Base-by-base conservation (phyloP, 768 basidiomycete species). In the Tubosaeta brunneosetosa region DNA sequence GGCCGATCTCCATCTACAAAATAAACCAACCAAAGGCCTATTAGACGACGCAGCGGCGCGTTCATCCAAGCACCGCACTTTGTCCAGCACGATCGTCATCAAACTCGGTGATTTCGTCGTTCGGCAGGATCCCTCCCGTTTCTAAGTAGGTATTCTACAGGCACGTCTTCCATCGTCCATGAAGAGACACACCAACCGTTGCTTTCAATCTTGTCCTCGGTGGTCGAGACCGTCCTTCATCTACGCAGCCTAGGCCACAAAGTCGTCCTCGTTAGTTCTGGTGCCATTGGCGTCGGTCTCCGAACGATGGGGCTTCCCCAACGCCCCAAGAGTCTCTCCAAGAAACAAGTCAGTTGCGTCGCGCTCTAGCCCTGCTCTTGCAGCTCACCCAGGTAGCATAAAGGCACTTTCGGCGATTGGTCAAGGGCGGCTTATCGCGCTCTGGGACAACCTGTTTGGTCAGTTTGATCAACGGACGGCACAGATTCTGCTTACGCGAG, bases 331-430 rank as follows among this genome's bases (percentile, higher is more conserved):
- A 86, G 79, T 55, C 71, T 99, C 19, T 85, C 88, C 2, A 91
- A 91, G 47, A 97, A 94, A 72, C 94, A 98, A 81, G 93, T 88
- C 61, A 57, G 82, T 70, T 27, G n/a, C 19, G 13, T 47, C 14
- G 16, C 48, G 17, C 19, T 16, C 13, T 31, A 16, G 29, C 31
- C 7, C 13, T 14, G 27, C 2, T 13, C 36, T 19, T 49, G 22
- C 41, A 47, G 45, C 63, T 68, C 56, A 61, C 53, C 58, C 32
- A 38, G 58, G n/a, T 60, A 59, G 61, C 53, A 19, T 34, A 44
- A 61, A 97, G 92, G 97, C 97, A 11, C 73, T 98, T 45, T 95
- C 95, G 31, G 95, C 97, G 0, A 93, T 98, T 45, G 97, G 97
- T 1, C 97, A 99, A 73, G 94, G 97, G 9, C 77, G 97, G 50